A percentile compares a stretch with the other conserved stretches of the same genome.
Conservation (phyloP, 805 yeast species). For the Pichia scutulata region DNA sequence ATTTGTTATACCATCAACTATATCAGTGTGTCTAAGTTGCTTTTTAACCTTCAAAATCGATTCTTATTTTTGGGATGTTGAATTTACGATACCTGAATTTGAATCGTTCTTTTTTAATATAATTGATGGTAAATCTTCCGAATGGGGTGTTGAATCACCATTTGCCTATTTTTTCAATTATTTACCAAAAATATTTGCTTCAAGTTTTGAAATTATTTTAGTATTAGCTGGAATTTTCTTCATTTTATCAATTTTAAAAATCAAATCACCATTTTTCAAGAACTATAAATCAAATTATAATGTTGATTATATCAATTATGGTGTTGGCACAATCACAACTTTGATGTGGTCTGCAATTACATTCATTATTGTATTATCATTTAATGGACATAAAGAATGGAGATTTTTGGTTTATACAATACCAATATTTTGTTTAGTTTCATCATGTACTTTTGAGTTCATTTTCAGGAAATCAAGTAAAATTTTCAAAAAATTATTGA, state of each 20-base stretch:
- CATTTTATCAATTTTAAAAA: neutral
- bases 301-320: slow-evolving; percentile 22
- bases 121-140: slow-evolving; percentile 58
- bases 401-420: slow-evolving; percentile 72
- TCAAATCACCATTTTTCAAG: neutral
- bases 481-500: slow-evolving; percentile 5
- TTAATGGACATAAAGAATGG: slow-evolving; percentile 93
- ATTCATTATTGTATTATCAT: slow-evolving; percentile 58
- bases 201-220: slow-evolving; percentile 5
- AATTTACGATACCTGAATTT: slow-evolving; percentile 57
- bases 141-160: slow-evolving; percentile 85
- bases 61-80: slow-evolving; percentile 62
- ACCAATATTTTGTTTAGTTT: slow-evolving; percentile 48
- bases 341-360: slow-evolving; percentile 43
- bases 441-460: slow-evolving; percentile 8
- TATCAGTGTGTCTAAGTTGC: slow-evolving; percentile 41
- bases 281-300: neutral
- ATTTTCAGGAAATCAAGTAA: neutral
- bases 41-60: slow-evolving; percentile 48
- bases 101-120: slow-evolving; percentile 69
- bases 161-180: slow-evolving; percentile 56
- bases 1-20: slow-evolving; percentile 31
- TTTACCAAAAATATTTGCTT: slow-evolving; percentile 36
- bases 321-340: slow-evolving; percentile 32
- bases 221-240: neutral